Conservation (phyloP, 2,329 filamentous ascomycete genomes). For the Bimuria novae-zelandiae region DNA sequence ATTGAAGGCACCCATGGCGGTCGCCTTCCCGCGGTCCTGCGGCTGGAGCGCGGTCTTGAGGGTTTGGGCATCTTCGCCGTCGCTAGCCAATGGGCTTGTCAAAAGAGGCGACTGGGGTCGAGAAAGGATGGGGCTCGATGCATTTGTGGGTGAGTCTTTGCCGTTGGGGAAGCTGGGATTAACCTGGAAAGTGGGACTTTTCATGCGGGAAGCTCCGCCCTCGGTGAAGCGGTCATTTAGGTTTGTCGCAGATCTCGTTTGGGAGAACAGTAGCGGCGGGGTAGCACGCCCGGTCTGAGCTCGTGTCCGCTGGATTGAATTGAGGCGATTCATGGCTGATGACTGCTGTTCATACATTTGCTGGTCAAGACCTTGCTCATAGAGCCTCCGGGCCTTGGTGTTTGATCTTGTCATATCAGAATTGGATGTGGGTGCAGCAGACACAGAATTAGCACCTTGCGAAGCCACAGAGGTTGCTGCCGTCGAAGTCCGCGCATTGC, state of each 20-base stretch:
- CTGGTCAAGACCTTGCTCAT: conserved; percentile 80
- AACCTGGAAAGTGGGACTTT: conserved; percentile 54
- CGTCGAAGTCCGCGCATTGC: conserved; percentile 73
- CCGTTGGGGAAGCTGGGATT: conserved; percentile 34
- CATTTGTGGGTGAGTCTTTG: conserved; percentile 40
- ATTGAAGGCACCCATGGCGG: conserved; percentile 71
- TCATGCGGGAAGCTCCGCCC: conserved; percentile 48
- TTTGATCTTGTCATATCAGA: conserved; percentile 64
- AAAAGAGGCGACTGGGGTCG: conserved; percentile 59
- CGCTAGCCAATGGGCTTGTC: conserved; percentile 70
- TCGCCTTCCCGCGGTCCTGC: conserved; percentile 80
- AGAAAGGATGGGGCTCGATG: conserved; percentile 47
- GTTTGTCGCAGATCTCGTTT: conserved; percentile 52
- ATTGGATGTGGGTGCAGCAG: conserved; percentile 34
- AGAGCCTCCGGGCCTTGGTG: conserved; percentile 74
- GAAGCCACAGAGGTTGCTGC: conserved; percentile 89
- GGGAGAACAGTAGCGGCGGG: conserved; percentile 49
- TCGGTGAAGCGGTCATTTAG: conserved; percentile 52
- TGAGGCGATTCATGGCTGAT: conserved; percentile 76
- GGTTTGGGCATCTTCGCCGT: conserved; percentile 67
- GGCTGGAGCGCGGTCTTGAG: conserved; percentile 70
- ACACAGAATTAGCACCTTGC: conserved; percentile 55
- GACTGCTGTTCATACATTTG: conserved; percentile 80
- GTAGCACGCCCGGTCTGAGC: conserved; percentile 57
- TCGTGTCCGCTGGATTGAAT: conserved; percentile 71